phyloP scores from a whole-genome alignment of 176 grass and related monocot genomes.

The Rhynchospora pubera region DNA sequence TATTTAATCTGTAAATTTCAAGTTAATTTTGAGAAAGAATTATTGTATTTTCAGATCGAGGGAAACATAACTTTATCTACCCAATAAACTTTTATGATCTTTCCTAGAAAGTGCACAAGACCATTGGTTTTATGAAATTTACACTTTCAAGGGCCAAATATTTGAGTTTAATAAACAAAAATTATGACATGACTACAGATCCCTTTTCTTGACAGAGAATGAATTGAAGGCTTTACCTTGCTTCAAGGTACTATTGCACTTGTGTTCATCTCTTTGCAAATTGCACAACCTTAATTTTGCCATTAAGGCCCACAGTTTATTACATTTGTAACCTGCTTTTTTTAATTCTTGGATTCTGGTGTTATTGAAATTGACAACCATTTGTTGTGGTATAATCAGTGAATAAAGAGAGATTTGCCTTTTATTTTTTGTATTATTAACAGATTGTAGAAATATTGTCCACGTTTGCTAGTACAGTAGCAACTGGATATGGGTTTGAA shows the following conservation, averaged over 20 bases:
- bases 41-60: neutral
- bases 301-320: neutral
- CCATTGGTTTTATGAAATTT: neutral
- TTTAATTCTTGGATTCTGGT: neutral
- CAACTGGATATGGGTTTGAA: neutral
- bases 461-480: neutral
- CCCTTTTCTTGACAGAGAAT: conserved; percentile 77
- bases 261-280: conserved; percentile 20
- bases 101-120: neutral
- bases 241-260: conserved; percentile 54
- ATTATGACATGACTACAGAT: conserved; percentile 31
- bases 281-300: neutral
- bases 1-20: neutral
- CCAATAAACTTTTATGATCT: neutral
- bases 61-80: neutral
- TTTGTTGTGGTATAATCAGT: neutral
- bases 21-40: neutral
- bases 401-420: neutral
- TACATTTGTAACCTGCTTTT: neutral
- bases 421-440: neutral
- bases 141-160: neutral
- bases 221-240: conserved; percentile 81
- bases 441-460: neutral
- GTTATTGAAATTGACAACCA: neutral
- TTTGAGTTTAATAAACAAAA: conserved; percentile 1